Evolutionary conservation across 2,329 filamentous ascomycete species (phyloP), one percentile per base, ranked within the genome.

Genomic region (Xylaria polymorpha): DNA sequence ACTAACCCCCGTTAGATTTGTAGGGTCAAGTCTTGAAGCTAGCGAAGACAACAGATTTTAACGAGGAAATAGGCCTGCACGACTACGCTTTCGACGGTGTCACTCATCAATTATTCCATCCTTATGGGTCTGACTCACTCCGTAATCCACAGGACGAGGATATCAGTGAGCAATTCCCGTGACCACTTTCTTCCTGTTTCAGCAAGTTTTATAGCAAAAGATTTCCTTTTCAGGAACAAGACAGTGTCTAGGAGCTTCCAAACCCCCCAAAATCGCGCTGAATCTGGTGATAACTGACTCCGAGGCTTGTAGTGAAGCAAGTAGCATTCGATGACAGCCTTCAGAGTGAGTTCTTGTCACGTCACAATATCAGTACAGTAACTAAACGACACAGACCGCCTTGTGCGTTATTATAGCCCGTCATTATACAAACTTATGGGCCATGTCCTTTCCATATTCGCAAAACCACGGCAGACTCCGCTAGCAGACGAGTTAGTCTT

Each of bases 71-170:
- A 77, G 81, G 79, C 25, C 81, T 92, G 1, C 90, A 92, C 71
- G 86, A 90, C 32, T 92, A 90, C 76, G 90, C 90, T 0, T 88
- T 91, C 62, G 90, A 92, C 75, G 91, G 90, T 73, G 85, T 89
- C 35, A 90, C 89, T 0, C 88, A 91, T 73, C 89, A 91, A 72
- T 83, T 92, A n/a, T 91, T 92, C 75, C 88, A 90, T 64, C 89
- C 90, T 0, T 84, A 88, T 66, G 90, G 90, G 1, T 87, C 88
- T 1, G 83, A 89, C 68, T 90, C 89, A 9, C 82, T 92, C 1
- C 81, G 85, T 37, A 80, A 84, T 20, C 73, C 80, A 39, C 76
- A 84, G n/a, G 88, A 92, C 64, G 86, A 88, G 70, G 83, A 86
- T 15, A 86, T 92, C 78, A 91, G 25, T 29, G 25, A 29, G 25